A percentile compares a stretch with the other conserved stretches of the same genome.
phyloP scores from a whole-genome alignment of 495 filamentous ascomycete species.

The Aspergillus cavernicola region DNA sequence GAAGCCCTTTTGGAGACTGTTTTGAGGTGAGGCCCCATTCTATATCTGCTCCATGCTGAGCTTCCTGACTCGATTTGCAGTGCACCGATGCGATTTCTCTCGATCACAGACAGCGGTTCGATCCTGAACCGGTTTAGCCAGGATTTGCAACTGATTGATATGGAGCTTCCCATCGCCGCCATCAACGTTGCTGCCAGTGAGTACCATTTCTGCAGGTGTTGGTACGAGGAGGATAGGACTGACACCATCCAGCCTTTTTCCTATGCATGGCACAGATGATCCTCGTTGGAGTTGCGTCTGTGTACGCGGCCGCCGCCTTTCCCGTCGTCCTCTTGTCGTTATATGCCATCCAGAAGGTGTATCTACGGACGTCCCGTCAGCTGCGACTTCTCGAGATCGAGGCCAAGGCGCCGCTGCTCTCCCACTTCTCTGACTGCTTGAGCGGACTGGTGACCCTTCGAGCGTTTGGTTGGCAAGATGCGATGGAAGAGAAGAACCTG shows the following conservation, averaged over 20 bases:
- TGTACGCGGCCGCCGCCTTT: slow-evolving; percentile 36
- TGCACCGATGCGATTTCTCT: slow-evolving; percentile 22
- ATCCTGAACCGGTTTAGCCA: slow-evolving; percentile 22
- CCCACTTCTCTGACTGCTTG: slow-evolving; percentile 47
- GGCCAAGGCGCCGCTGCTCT: slow-evolving; percentile 50
- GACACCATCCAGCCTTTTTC: slow-evolving; percentile 25
- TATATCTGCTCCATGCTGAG: no score
- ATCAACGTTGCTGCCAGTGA: slow-evolving; percentile 26
- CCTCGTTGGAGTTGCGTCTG: slow-evolving; percentile 35
- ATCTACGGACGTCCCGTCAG: slow-evolving; percentile 56
- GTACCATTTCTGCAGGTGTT: no score
- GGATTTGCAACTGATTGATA: slow-evolving; percentile 52
- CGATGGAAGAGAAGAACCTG: slow-evolving; percentile 35
- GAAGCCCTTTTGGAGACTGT: neutral
- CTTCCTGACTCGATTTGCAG: neutral
- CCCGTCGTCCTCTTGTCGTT: slow-evolving; percentile 35
- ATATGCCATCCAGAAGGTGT: slow-evolving; percentile 49
- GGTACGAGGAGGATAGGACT: neutral
- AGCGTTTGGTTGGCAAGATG: slow-evolving; percentile 44
- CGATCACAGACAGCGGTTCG: slow-evolving; percentile 22
- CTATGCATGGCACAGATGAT: slow-evolving; percentile 37
- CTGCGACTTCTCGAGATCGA: slow-evolving; percentile 55
- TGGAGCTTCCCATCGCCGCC: slow-evolving; percentile 34
- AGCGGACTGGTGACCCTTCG: slow-evolving; percentile 42
- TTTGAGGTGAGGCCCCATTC: neutral